Percentiles rank a stretch among this genome's conserved stretches.
Evolutionary conservation across 176 grass and related monocot genomes (phyloP).

Genomic region (Eleusine coracana): DNA sequence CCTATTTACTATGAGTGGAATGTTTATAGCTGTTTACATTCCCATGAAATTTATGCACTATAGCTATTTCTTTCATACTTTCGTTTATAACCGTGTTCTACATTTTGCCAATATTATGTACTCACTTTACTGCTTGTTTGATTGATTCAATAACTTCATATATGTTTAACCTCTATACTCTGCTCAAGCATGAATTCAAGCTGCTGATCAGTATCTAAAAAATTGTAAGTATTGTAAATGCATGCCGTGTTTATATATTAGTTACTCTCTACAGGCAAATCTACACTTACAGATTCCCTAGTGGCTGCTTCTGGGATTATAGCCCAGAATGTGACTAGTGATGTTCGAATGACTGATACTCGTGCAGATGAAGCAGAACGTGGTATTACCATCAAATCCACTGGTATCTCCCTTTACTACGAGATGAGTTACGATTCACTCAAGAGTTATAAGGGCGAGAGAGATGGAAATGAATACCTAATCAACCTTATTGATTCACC

Average conservation of each 20-base stretch:
- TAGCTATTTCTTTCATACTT: no score
- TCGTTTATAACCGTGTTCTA: no score
- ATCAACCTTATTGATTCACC: constrained; percentile 85
- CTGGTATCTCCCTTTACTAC: constrained; percentile 77
- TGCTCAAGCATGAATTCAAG: no score
- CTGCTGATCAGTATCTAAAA: no score
- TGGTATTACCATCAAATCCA: constrained; percentile 85
- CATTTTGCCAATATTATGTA: no score
- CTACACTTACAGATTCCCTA: constrained; percentile 79
- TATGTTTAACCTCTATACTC: not conserved
- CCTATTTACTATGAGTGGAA: no score
- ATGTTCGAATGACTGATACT: constrained; percentile 84
- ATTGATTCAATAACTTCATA: not conserved
- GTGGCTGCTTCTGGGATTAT: constrained; percentile 79
- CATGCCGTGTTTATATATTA: no score
- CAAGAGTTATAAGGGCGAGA: constrained; percentile 60
- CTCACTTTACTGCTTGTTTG: no score
- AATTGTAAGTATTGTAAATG: no score
- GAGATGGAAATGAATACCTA: constrained; percentile 60
- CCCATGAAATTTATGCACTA: no score
- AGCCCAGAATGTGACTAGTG: constrained; percentile 78
- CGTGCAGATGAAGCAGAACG: constrained; percentile 75
- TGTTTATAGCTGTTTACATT: no score
- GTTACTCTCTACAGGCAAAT: constrained; percentile 58
- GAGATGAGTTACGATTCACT: constrained; percentile 72